Percentiles rank a stretch among this genome's conserved stretches.
Conservation (phyloP, 352 stramenopile species). For the Thraustochytrium sp. region DNA sequence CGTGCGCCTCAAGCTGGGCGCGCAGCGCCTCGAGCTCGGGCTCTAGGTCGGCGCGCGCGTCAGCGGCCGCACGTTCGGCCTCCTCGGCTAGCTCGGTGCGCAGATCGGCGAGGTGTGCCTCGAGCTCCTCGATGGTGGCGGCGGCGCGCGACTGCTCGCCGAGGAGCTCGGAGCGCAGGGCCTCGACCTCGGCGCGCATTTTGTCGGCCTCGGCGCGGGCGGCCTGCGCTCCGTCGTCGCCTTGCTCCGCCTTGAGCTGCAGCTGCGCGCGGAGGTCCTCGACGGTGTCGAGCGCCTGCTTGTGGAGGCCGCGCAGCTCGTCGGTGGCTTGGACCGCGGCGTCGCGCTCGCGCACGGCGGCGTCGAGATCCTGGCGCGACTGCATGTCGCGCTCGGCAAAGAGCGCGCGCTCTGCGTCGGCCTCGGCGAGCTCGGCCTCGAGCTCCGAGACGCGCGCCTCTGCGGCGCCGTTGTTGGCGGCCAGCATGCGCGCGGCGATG, state of each 20-base stretch:
- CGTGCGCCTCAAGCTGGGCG: neutral
- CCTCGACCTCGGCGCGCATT: neutral
- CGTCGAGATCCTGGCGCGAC: neutral
- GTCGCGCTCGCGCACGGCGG: neutral
- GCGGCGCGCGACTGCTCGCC: neutral
- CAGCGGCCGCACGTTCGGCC: neutral
- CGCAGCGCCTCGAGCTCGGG: neutral
- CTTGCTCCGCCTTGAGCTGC: neutral
- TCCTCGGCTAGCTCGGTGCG: neutral
- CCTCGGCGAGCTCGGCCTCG: slow-evolving; percentile 22
- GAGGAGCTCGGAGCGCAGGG: neutral
- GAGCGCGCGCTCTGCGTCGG: neutral
- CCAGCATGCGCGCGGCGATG: slow-evolving; percentile 26
- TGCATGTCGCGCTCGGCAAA: slow-evolving; percentile 11
- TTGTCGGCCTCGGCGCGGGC: neutral
- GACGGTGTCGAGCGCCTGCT: neutral
- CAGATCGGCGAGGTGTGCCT: neutral
- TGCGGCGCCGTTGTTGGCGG: neutral
- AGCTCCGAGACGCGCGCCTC: slow-evolving; percentile 28
- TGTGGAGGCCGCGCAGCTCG: neutral
- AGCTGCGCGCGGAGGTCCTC: neutral
- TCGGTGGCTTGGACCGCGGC: neutral
- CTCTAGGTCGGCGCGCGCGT: neutral
- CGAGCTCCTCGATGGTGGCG: neutral
- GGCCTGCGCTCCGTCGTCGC: too few species aligned